These are phyloP conservation scores for Veloboletus limbatus DNA, from an alignment of 1,284 basidiomycete genomes.

Conservation along the genomic window DNA sequence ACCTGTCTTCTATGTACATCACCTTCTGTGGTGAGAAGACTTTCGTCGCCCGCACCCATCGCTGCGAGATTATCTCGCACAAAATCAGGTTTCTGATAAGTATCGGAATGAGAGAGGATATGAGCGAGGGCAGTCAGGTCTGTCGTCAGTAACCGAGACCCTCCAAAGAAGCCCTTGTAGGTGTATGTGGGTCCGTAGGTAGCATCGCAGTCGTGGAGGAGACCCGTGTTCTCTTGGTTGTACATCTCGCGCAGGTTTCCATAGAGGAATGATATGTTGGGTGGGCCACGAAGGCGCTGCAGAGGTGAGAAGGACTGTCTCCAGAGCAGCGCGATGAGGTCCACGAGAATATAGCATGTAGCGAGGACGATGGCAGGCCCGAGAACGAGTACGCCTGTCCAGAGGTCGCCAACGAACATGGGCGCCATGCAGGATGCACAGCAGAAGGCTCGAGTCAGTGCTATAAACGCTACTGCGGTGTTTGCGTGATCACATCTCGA, in stretches of 20 bases:
- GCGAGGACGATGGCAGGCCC: slow-evolving; percentile 3
- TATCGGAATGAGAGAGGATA: slow-evolving; percentile 57
- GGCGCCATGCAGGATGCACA: not conserved
- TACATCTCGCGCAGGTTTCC: slow-evolving; percentile 58
- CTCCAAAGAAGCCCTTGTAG: slow-evolving; percentile 56
- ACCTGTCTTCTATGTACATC: slow-evolving; percentile 53
- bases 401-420: too few species aligned
- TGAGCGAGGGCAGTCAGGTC: slow-evolving; percentile 60
- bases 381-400: slow-evolving; percentile 1
- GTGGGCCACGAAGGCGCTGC: slow-evolving; percentile 35
- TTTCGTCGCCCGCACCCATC: slow-evolving; percentile 50
- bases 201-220: slow-evolving; percentile 47
- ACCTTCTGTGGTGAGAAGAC: slow-evolving; percentile 52
- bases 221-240: slow-evolving; percentile 54
- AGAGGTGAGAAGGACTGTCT: slow-evolving; percentile 40
- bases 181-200: slow-evolving; percentile 50
- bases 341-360: slow-evolving; percentile 23
- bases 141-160: slow-evolving; percentile 53
- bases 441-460: not conserved
- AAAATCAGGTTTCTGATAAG: slow-evolving; percentile 66
- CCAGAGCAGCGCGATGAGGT: slow-evolving; percentile 36
- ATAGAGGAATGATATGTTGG: slow-evolving; percentile 46
- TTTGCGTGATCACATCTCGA: too few species aligned
- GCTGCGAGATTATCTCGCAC: slow-evolving; percentile 54
- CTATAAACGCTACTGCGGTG: not conserved